Base-by-base conservation (phyloP, 805 yeast species). In the Spathaspora boniae region DNA sequence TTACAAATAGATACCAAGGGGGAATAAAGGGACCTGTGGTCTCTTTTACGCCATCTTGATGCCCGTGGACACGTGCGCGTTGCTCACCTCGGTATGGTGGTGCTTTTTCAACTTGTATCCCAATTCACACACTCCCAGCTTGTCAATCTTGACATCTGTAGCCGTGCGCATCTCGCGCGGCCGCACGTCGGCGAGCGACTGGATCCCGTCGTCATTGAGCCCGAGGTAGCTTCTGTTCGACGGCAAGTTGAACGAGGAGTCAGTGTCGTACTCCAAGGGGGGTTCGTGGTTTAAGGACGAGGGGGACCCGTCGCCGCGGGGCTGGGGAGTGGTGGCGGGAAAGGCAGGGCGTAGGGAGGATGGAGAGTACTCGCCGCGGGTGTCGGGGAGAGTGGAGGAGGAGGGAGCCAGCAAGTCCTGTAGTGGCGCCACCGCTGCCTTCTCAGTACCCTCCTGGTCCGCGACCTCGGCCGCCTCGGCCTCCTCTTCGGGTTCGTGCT, bases 51-150 rank as follows among this genome's bases (percentile, higher is more conserved):
- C 37, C 11, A 51, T 35, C 6, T 50, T 35, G 2, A 68, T 65
- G 5, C 57, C 48, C 21, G 58, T 48, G 1, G 56, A n/a, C n/a
- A n/a, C n/a, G n/a, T n/a, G n/a, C 9, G 53, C 59, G 31, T 56
- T 56, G 42, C 66, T 59, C 4, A 65, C 49, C 15, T 63, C 72
- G 31, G 56, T 43, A 41, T 68, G 73, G 44, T 64, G 68, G 40
- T 68, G 73, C 47, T 58, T 66, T 37, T 52, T 64, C 29, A 68
- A 54, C 45, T 53, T 60, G 42, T 67, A 68, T 4, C 73, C 73
- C 35, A 66, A 53, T 11, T 66, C 66, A 40, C 72, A 66, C 24
- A 44, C 29, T 2, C 70, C 69, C 33, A 44, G 47, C n/a, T 49
- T 36, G 29, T 56, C 60, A 9, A 56, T 29, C 6, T 42, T 42